A percentile compares a stretch with the other conserved stretches of the same genome.
phyloP scores from a whole-genome alignment of 108 stramenopile genomes.

The Stephanodiscus minutulus region DNA sequence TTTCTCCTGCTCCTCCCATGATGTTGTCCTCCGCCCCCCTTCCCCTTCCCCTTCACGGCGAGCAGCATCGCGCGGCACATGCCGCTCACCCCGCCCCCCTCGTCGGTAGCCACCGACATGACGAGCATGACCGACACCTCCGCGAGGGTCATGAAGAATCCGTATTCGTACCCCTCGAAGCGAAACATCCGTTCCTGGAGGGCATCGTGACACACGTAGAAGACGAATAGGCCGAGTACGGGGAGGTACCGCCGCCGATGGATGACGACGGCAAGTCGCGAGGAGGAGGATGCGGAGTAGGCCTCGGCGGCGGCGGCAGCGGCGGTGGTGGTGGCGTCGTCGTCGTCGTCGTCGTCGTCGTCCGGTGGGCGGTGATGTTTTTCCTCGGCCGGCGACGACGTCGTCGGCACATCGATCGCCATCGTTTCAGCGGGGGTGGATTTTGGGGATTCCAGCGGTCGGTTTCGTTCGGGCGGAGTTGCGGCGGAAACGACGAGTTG shows the following conservation, averaged over 20 bases:
- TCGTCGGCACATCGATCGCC: neutral
- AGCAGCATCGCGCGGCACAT: neutral
- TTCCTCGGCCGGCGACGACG: neutral
- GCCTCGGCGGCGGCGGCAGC: neutral
- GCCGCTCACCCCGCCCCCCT: neutral
- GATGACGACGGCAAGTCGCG: neutral
- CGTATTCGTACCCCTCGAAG: constrained; percentile 35
- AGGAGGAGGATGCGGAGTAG: neutral
- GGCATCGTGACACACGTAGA: constrained; percentile 50
- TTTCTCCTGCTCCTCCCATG: too few relatives aligned
- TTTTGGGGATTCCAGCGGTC: too few relatives aligned
- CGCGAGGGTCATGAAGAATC: constrained; percentile 48
- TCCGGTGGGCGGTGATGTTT: neutral
- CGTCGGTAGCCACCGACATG: constrained; percentile 8
- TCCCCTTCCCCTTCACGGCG: too few relatives aligned
- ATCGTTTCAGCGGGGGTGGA: too few relatives aligned
- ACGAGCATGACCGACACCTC: constrained; percentile 44
- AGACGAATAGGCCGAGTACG: constrained; percentile 39
- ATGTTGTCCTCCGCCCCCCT: too few relatives aligned
- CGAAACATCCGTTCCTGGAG: constrained; percentile 52
- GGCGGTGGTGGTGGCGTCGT: neutral
- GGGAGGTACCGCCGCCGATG: neutral
- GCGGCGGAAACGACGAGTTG: too few relatives aligned
- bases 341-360: neutral
- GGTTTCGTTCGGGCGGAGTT: too few relatives aligned